A percentile compares a stretch with the other conserved stretches of the same genome.
Evolutionary conservation across 495 filamentous ascomycete genomes (phyloP).

Genomic region (Aspergillus campestris): DNA sequence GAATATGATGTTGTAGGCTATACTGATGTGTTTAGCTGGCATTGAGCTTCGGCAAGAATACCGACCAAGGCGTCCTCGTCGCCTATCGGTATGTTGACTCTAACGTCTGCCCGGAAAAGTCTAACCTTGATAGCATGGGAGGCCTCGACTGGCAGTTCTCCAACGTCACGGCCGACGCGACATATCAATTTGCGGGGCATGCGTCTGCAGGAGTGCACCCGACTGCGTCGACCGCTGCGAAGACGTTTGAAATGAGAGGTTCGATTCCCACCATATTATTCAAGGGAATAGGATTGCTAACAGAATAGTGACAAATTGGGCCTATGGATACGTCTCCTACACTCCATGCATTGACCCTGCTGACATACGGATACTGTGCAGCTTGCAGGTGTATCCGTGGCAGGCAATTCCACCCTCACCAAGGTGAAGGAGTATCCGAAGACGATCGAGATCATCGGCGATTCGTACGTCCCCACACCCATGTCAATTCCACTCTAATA

Average conservation of each 20-base stretch:
- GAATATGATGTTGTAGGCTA: no score
- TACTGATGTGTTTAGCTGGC: constrained; percentile 17
- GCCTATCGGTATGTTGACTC: constrained; percentile 37
- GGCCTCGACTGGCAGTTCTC: constrained; percentile 61
- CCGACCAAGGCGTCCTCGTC: constrained; percentile 46
- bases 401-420: constrained; percentile 36
- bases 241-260: constrained; percentile 34
- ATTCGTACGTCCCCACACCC: constrained; percentile 27
- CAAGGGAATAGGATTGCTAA: neutral
- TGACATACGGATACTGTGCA: constrained; percentile 36
- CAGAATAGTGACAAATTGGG: constrained; percentile 56
- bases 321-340: constrained; percentile 39
- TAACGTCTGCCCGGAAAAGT: no score
- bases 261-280: neutral
- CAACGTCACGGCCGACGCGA: constrained; percentile 54
- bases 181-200: constrained; percentile 49
- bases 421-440: constrained; percentile 43
- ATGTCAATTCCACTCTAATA: neutral
- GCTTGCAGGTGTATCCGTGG: constrained; percentile 47
- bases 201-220: constrained; percentile 11
- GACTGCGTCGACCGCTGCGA: neutral
- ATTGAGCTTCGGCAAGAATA: constrained; percentile 53
- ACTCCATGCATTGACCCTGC: neutral
- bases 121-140: constrained; percentile 33
- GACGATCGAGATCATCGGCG: constrained; percentile 60